phyloP scores from a whole-genome alignment of 768 basidiomycete genomes.

The Austroboletus eburneus region DNA sequence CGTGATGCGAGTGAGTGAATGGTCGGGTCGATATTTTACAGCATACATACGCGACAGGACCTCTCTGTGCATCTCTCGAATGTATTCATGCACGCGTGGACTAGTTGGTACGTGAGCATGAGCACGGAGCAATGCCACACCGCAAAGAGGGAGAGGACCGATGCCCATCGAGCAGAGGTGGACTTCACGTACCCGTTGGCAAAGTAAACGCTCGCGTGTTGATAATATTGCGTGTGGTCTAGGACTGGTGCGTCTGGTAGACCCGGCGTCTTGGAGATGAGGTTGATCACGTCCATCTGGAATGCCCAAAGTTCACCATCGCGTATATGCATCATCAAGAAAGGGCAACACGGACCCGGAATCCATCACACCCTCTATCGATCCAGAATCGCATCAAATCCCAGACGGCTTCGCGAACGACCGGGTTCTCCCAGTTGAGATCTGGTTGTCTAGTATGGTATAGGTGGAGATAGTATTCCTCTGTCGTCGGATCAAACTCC shows the following conservation, averaged over 20 bases:
- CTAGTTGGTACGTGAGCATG: slow-evolving; percentile 34
- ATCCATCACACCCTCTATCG: slow-evolving; percentile 71
- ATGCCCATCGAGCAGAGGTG: too few species aligned
- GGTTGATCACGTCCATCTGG: slow-evolving; percentile 70
- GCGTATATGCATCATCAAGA: too few species aligned
- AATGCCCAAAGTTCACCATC: too few species aligned
- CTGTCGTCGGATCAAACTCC: slow-evolving; percentile 60
- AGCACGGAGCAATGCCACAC: too few species aligned
- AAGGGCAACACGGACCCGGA: slow-evolving; percentile 49
- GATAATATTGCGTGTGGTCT: slow-evolving; percentile 46
- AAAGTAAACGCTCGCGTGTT: slow-evolving; percentile 49
- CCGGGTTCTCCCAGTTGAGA: slow-evolving; percentile 71
- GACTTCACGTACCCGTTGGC: slow-evolving; percentile 64
- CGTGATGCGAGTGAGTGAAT: slow-evolving; percentile 15
- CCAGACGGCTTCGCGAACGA: slow-evolving; percentile 54
- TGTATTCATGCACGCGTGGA: slow-evolving; percentile 61
- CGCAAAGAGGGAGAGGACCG: too few species aligned
- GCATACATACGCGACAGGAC: slow-evolving; percentile 57
- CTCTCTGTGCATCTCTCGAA: slow-evolving; percentile 60
- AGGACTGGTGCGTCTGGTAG: slow-evolving; percentile 64
- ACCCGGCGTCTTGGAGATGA: slow-evolving; percentile 58
- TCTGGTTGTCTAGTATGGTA: slow-evolving; percentile 68
- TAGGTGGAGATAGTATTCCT: slow-evolving; percentile 72
- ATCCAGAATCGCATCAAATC: slow-evolving; percentile 73
- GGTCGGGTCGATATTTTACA: slow-evolving; percentile 6